These are phyloP conservation scores for Trypanosoma congolense DNA, from an alignment of 208 protist species.

Conservation along the genomic window DNA sequence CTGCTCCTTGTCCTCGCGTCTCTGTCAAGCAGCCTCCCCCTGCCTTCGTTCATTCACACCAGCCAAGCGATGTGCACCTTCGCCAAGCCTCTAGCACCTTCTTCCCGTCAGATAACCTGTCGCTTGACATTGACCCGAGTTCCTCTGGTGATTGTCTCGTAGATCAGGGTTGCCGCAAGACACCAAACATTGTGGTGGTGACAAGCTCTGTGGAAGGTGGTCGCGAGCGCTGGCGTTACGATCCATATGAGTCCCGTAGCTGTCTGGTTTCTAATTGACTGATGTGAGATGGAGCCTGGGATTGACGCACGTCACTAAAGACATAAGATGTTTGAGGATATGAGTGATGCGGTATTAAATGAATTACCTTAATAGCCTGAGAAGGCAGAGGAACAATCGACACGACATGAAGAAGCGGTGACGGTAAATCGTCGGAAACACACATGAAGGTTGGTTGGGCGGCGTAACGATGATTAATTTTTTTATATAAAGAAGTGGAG, in stretches of 20 bases:
- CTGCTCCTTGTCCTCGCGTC: not conserved
- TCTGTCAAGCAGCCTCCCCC: not conserved
- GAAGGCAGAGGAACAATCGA: too few species aligned
- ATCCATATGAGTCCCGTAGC: not conserved
- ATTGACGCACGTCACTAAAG: too few species aligned
- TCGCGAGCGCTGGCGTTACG: conserved; percentile 1
- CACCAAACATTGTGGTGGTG: conserved; percentile 1
- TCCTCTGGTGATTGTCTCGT: not conserved
- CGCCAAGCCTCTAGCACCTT: not conserved
- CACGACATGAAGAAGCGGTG: too few species aligned
- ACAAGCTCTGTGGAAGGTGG: not conserved
- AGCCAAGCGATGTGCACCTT: not conserved
- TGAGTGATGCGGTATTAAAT: too few species aligned
- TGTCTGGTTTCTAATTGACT: not conserved
- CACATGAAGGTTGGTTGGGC: too few species aligned
- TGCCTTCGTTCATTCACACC: not conserved
- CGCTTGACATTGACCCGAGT: not conserved
- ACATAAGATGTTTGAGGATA: too few species aligned
- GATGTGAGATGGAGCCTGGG: not conserved
- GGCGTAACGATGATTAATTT: too few species aligned
- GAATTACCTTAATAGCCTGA: too few species aligned
- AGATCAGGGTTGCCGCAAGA: not conserved
- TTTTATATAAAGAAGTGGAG: too few species aligned
- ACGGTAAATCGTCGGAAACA: too few species aligned
- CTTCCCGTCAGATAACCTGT: not conserved